phyloP scores from a whole-genome alignment of 352 stramenopile species.

The Globisporangium nagaii region DNA sequence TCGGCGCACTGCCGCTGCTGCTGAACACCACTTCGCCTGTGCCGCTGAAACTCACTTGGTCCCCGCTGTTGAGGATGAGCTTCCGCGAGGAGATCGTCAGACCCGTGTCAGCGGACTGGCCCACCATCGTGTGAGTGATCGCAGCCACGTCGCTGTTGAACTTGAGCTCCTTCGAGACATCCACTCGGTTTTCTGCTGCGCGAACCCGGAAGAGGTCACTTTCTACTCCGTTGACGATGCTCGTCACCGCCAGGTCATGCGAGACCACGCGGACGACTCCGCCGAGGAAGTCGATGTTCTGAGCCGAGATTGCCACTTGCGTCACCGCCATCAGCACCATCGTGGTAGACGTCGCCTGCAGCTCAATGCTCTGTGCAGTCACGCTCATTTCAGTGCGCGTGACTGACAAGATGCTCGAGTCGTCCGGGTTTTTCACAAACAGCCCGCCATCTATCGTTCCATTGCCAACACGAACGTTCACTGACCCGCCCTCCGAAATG shows the following conservation, averaged over 20 bases:
- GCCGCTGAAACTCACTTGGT: slow-evolving; percentile 10
- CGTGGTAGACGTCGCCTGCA: slow-evolving; percentile 36
- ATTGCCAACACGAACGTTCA: slow-evolving; percentile 23
- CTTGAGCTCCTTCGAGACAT: slow-evolving; percentile 21
- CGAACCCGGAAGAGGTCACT: slow-evolving; percentile 30
- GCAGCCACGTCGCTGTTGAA: slow-evolving; percentile 20
- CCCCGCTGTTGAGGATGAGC: slow-evolving; percentile 17
- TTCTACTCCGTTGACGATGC: slow-evolving; percentile 2
- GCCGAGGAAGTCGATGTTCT: slow-evolving; percentile 35
- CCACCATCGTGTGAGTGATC: slow-evolving; percentile 23
- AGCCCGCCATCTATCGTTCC: slow-evolving; percentile 17
- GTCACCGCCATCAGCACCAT: slow-evolving; percentile 32
- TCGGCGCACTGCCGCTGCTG: slow-evolving; percentile 4
- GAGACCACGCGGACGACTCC: slow-evolving; percentile 42
- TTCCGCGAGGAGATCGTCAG: slow-evolving; percentile 36
- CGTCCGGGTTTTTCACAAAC: slow-evolving; percentile 22
- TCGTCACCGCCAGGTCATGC: slow-evolving; percentile 34
- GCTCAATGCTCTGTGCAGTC: slow-evolving; percentile 22
- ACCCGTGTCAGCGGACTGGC: slow-evolving; percentile 1
- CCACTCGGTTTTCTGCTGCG: slow-evolving; percentile 16
- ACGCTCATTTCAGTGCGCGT: slow-evolving; percentile 27
- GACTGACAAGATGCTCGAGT: slow-evolving; percentile 24
- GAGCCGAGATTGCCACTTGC: slow-evolving; percentile 34
- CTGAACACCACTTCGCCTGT: slow-evolving; percentile 15
- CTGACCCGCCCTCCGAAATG: slow-evolving; percentile 24